Evolutionary conservation across 257 asterid species (phyloP), one percentile per base, ranked within the genome.

Genomic region (Rubia yunnanensis): DNA sequence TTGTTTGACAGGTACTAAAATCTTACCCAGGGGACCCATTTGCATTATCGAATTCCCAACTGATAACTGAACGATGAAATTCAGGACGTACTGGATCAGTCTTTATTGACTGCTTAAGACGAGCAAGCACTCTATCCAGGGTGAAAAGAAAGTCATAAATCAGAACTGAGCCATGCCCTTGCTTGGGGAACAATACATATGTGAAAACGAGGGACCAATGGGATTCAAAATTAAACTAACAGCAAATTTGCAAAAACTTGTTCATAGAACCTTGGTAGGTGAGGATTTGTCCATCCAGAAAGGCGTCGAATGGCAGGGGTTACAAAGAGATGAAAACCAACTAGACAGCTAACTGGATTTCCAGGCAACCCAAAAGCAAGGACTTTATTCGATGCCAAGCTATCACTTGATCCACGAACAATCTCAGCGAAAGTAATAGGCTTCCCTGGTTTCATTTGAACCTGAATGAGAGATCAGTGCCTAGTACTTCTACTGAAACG

Each of bases 321-420:
- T 79, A 92, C 92, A 77, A 92, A 92, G 71, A 92, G 83, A 84
- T 92, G 82, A 88, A 87, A 89, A 83, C 96, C 81, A 74, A 89
- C 97, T 74, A 89, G 78, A 85, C 94, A 84, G 88, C 99, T 85
- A 74, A 87, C 99, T 56, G 99, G 96, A 72, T 92, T 92, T 80
- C 99, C 99, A 75, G 99, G 99, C 66, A 92, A 84, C 58, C 99
- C 99, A 76, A 89, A 89, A 57, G 97, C 97, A 77, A 92, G 94
- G 79, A 92, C 79, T 81, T 84, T 89, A 31, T 72, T 77, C 30
- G 59, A 71, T 56, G 74, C 65, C 68, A 46, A 67, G 70, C 54
- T 66, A 35, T 77, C 83, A 53, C 83, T 63, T 39, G 89, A 72
- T 31, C 44, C 71, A 61, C 80, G 76, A 74, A 78, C 72, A 66